Evolutionary conservation across 2,329 filamentous ascomycete species (phyloP).

Genomic region (Hirsutella thompsonii): DNA sequence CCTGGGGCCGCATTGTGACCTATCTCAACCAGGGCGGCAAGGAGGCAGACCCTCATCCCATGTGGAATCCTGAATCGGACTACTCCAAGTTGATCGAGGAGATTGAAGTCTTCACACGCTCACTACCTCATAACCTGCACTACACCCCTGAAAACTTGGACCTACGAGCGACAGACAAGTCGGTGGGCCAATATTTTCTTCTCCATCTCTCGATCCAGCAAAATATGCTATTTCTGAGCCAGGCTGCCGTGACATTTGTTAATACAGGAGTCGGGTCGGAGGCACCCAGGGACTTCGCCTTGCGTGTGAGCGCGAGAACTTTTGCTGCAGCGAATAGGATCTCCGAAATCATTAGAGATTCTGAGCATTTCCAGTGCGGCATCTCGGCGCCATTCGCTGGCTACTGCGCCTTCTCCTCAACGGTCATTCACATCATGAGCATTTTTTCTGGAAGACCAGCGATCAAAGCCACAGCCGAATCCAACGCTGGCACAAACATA

Average conservation of each 20-base stretch:
- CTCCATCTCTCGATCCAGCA: conserved; percentile 85
- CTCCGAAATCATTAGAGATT: conserved; percentile 69
- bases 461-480: conserved; percentile 67
- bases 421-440: conserved; percentile 86
- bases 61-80: conserved; percentile 73
- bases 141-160: conserved; percentile 76
- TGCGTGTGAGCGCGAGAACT: conserved; percentile 60
- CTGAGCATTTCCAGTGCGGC: conserved; percentile 53
- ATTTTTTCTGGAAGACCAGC: conserved; percentile 75
- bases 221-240: conserved; percentile 78
- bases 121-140: conserved; percentile 56
- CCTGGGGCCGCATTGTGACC: conserved; percentile 83
- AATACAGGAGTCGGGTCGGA: conserved; percentile 52
- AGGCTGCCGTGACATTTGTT: conserved; percentile 67
- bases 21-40: conserved; percentile 87
- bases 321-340: conserved; percentile 79
- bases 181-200: conserved; percentile 85
- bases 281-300: conserved; percentile 66
- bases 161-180: conserved; percentile 69
- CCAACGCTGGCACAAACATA: conserved; percentile 76
- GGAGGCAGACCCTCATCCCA: conserved; percentile 59
- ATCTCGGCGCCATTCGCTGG: conserved; percentile 87
- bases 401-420: conserved; percentile 87
- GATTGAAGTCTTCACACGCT: conserved; percentile 54
- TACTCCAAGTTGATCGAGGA: conserved; percentile 60